Percentiles rank a stretch among this genome's conserved stretches.
Conservation (phyloP, 2,329 filamentous ascomycete genomes). For the Colletotrichum cereale region DNA sequence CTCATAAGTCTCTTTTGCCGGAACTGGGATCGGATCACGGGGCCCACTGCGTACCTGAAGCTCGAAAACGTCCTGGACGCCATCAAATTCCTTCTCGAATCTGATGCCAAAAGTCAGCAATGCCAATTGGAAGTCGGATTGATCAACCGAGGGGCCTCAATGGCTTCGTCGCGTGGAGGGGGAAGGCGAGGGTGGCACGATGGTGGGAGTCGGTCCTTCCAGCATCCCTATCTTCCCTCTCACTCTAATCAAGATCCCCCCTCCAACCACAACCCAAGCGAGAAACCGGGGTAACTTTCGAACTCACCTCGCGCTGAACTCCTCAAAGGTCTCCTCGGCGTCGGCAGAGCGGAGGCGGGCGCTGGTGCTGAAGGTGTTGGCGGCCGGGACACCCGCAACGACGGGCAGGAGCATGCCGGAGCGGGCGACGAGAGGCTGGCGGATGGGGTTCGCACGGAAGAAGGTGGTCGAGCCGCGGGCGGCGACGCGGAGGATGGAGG, state of each 20-base stretch:
- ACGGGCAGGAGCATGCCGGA: conserved; percentile 64
- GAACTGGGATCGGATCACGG: conserved; percentile 33
- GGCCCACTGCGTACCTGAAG: conserved; percentile 80
- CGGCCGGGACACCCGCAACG: conserved; percentile 59
- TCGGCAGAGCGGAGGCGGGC: conserved; percentile 65
- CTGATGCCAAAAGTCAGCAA: conserved; percentile 60
- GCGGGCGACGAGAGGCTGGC: conserved; percentile 67
- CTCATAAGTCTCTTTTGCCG: conserved; percentile 42
- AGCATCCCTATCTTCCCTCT: conserved; percentile 33
- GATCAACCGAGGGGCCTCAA: conserved; percentile 14
- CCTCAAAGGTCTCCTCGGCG: conserved; percentile 97
- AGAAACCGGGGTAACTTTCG: conserved; percentile 7
- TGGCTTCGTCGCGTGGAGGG: conserved; percentile 20
- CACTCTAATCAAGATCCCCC: not conserved
- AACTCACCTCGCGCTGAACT: conserved; percentile 95
- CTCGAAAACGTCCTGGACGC: conserved; percentile 98
- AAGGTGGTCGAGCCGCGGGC: conserved; percentile 75
- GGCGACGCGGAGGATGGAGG: conserved; percentile 78
- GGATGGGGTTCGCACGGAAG: conserved; percentile 73
- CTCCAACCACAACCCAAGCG: not conserved
- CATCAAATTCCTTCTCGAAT: conserved; percentile 99
- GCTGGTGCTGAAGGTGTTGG: conserved; percentile 73
- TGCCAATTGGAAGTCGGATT: conserved; percentile 15
- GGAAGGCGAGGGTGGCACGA: conserved; percentile 6
- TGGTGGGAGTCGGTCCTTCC: conserved; percentile 12